Base-by-base conservation (phyloP, 192 early-diverging fungal genomes). In the Backusella macrospora region DNA sequence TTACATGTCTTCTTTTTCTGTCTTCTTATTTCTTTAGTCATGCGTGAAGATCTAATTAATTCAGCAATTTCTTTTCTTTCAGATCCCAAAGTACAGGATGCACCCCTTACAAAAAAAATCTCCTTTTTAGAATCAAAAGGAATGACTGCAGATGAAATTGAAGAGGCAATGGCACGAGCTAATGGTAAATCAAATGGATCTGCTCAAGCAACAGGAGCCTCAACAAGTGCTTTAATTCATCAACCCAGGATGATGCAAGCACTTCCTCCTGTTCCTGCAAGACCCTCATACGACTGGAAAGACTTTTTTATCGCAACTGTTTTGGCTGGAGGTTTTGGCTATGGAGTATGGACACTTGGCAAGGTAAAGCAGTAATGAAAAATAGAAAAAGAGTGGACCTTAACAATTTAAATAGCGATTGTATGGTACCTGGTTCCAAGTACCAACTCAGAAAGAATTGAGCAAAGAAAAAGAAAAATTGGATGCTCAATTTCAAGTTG, bases 61-160 rank as follows among this genome's bases (percentile, higher is more conserved):
- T 91, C 90, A 1, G 98, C 98, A 8, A 92, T 98, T 73, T 91
- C 92, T 46, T 99, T 99, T 79, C 88, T 99, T 40, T 79, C 83
- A 21, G 96, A 99, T 82, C 92, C 96, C 45, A 95, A 96, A 76
- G 97, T 99, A 14, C 92, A 94, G 77, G 79, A 88, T 13, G 90
- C 94, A 15, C 89, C 98, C 0, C 80, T 99, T 23, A 93, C 94
- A 39, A 97, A 98, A 73, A 91, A 93, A 55, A 84, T 97, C 26
- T 89, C 97, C 21, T 99, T 99, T 80, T 86, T 99, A 23, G 95
- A 98, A 75, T 90, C 91, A 47, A 99, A 99, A 84, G 98, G 98
- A 0, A 81, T 99, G 71, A 94, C 92, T 34, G 83, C 88, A 9
- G 91, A 89, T 15, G 98, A 99, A 83, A 98, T 99, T 72, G 92